phyloP scores from a whole-genome alignment of 2,329 filamentous ascomycete species.

The Paraconiothyrium brasiliense region DNA sequence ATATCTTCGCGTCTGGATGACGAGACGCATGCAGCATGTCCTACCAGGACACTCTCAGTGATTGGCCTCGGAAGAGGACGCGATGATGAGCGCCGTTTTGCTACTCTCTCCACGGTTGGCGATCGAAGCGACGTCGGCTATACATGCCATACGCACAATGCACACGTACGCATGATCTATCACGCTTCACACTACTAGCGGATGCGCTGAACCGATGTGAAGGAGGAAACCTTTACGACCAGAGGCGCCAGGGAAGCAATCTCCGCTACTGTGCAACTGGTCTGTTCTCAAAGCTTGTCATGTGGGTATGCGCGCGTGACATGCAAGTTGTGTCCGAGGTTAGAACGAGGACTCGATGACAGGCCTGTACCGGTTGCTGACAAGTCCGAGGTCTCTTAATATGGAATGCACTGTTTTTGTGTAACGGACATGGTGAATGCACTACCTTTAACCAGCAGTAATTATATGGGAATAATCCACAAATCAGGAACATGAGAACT shows the following conservation, averaged over 20 bases:
- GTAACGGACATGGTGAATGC: not conserved
- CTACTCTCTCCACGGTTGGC: not conserved
- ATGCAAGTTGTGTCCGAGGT: not conserved
- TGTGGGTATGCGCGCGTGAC: not conserved
- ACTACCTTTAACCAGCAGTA: not conserved
- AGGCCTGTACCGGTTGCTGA: not conserved
- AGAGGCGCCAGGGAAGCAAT: not conserved
- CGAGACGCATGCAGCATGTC: not conserved
- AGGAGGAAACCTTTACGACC: not conserved
- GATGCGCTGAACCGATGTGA: not conserved
- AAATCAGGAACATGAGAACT: not conserved
- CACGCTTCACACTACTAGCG: not conserved
- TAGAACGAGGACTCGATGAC: not conserved
- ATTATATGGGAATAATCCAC: not conserved
- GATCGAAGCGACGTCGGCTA: not conserved
- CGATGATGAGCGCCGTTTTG: not conserved
- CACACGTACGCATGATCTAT: not conserved
- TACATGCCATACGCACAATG: not conserved
- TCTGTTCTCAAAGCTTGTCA: not conserved
- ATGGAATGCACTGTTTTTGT: not conserved
- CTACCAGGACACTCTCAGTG: not conserved
- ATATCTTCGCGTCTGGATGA: no score
- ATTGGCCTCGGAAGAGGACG: not conserved
- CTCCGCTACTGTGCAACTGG: not conserved
- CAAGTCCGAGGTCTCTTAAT: not conserved